Percentiles rank a stretch among this genome's conserved stretches.
phyloP scores from a whole-genome alignment of 2,329 filamentous ascomycete genomes.

The Pseudopithomyces maydicus region DNA sequence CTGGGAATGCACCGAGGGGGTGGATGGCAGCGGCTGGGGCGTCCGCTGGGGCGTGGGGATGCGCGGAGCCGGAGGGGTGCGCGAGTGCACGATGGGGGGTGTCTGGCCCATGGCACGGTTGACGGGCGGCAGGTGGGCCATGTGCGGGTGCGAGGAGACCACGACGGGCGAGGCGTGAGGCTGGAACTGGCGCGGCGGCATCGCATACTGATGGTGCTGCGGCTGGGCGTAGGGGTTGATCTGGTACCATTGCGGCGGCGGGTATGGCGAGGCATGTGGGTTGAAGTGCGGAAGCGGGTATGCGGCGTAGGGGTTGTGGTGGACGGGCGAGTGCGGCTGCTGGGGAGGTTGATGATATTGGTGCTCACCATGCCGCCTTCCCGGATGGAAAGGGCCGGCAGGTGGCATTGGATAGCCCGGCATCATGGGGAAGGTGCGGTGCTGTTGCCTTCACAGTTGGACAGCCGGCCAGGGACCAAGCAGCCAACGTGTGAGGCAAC shows the following conservation, averaged over 20 bases:
- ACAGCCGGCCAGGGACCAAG: slow-evolving; percentile 43
- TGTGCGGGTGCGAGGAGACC: slow-evolving; percentile 52
- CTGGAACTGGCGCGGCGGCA: slow-evolving; percentile 46
- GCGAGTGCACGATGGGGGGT: slow-evolving; percentile 43
- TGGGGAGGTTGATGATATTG: slow-evolving; percentile 41
- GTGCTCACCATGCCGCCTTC: slow-evolving; percentile 48
- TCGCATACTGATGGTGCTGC: slow-evolving; percentile 45
- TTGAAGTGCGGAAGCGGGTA: slow-evolving; percentile 47
- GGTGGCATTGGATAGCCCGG: slow-evolving; percentile 61
- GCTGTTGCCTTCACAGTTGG: slow-evolving; percentile 46
- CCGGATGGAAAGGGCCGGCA: slow-evolving; percentile 45
- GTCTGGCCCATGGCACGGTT: slow-evolving; percentile 45
- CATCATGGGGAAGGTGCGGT: slow-evolving; percentile 72
- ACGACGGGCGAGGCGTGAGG: slow-evolving; percentile 51
- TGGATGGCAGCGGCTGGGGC: slow-evolving; percentile 38
- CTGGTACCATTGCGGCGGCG: slow-evolving; percentile 47
- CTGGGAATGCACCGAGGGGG: slow-evolving; percentile 43
- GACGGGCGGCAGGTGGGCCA: slow-evolving; percentile 54
- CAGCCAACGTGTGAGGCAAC: slow-evolving; percentile 48
- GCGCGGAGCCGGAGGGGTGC: slow-evolving; percentile 39
- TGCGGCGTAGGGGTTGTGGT: slow-evolving; percentile 45
- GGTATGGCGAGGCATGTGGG: slow-evolving; percentile 44
- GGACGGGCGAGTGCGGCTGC: slow-evolving; percentile 44
- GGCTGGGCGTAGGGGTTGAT: slow-evolving; percentile 43
- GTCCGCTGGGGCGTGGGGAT: slow-evolving; percentile 38